Evolutionary conservation across 2,329 filamentous ascomycete genomes (phyloP).

Genomic region (Pleoardoris graminearum): DNA sequence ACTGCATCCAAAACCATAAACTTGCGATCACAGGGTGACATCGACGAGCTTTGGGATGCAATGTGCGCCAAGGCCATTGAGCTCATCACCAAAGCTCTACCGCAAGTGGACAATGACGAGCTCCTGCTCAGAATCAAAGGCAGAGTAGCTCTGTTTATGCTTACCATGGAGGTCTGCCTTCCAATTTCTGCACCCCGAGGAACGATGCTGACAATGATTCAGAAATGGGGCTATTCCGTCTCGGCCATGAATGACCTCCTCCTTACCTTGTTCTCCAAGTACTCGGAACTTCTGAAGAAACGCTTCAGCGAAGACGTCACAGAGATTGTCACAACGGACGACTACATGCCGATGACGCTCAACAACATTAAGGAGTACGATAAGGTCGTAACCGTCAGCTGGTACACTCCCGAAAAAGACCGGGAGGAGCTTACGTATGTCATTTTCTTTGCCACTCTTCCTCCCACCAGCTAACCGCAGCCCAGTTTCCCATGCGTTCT

Average conservation of each 20-base stretch:
- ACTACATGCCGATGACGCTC: constrained; percentile 99
- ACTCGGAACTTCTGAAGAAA: constrained; percentile 85
- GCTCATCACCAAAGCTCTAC: constrained; percentile 77
- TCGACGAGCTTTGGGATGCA: constrained; percentile 98
- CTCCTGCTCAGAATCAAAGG: constrained; percentile 93
- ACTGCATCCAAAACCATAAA: constrained; percentile 87
- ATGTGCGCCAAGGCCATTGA: constrained; percentile 89
- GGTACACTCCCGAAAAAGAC: constrained; percentile 85
- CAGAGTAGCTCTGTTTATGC: constrained; percentile 88
- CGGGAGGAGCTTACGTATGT: constrained; percentile 73
- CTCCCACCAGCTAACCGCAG: constrained; percentile 24
- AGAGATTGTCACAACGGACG: constrained; percentile 87
- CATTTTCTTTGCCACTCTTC: constrained; percentile 4
- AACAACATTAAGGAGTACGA: constrained; percentile 88
- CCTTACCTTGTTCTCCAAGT: constrained; percentile 89
- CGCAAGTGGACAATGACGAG: constrained; percentile 83
- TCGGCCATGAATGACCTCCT: constrained; percentile 80
- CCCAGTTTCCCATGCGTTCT: constrained; percentile 87
- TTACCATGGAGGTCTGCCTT: constrained; percentile 85
- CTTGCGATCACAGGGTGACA: constrained; percentile 78
- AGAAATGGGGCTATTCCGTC: constrained; percentile 91
- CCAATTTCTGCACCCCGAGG: neutral
- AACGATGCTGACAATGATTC: constrained; percentile 11
- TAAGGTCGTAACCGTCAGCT: constrained; percentile 93
- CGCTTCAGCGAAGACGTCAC: constrained; percentile 96